phyloP scores from a whole-genome alignment of 306 rosid species.

The Calophaca sinica region DNA sequence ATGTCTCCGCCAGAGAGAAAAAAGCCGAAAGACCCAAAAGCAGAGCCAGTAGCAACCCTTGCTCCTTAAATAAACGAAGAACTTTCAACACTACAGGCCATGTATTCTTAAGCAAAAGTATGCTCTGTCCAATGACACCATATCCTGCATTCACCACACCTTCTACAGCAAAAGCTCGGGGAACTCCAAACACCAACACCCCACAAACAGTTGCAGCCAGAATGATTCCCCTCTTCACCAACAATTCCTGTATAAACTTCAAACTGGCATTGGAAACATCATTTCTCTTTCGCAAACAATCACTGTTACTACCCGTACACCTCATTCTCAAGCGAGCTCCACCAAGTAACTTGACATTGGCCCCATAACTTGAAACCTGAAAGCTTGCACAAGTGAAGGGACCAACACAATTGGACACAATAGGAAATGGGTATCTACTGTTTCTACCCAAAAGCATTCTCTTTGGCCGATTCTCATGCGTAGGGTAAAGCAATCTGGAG shows the following conservation, averaged over 20 bases:
- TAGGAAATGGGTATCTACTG: slow-evolving; percentile 44
- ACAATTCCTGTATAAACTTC: slow-evolving; percentile 51
- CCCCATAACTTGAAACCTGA: slow-evolving; percentile 26
- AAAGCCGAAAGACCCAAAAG: slow-evolving; percentile 97
- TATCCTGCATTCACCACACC: slow-evolving; percentile 72
- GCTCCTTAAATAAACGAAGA: slow-evolving; percentile 88
- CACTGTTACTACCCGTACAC: slow-evolving; percentile 48
- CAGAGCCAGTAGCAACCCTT: slow-evolving; percentile 79
- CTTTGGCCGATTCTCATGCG: slow-evolving; percentile 32
- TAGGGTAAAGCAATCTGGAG: slow-evolving; percentile 41
- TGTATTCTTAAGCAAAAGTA: slow-evolving; percentile 70
- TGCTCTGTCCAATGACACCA: slow-evolving; percentile 76
- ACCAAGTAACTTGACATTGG: slow-evolving; percentile 35
- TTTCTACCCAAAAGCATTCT: slow-evolving; percentile 43
- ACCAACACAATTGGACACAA: slow-evolving; percentile 45
- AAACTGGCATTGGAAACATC: slow-evolving; percentile 50
- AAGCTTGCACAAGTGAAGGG: slow-evolving; percentile 41
- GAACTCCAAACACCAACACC: slow-evolving; percentile 67
- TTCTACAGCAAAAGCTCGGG: slow-evolving; percentile 70
- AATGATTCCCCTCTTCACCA: slow-evolving; percentile 67
- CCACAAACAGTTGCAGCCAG: slow-evolving; percentile 76
- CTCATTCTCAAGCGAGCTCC: slow-evolving; percentile 55
- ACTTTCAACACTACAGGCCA: slow-evolving; percentile 84
- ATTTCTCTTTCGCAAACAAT: slow-evolving; percentile 44
- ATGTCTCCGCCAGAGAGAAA: slow-evolving; percentile 99